These are phyloP conservation scores for Gossypium schwendimanii DNA, from an alignment of 441 rosid genomes.

Conservation along the genomic window DNA sequence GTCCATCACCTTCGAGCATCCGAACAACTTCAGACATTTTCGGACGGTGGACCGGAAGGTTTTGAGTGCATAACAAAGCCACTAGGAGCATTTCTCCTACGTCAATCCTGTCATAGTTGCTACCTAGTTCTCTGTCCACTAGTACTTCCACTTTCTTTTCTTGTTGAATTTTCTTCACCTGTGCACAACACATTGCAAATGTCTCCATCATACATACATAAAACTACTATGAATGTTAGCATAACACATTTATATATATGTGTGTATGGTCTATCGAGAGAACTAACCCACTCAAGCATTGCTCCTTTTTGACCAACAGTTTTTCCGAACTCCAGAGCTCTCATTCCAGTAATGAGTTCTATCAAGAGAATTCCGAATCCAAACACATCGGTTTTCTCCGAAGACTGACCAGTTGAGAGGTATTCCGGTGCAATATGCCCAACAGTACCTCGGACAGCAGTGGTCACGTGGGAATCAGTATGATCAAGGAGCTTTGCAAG, in stretches of 20 bases:
- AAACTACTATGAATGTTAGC: too few relatives aligned
- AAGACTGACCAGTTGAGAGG: constrained; percentile 85
- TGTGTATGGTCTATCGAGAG: background rate
- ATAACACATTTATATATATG: too few relatives aligned
- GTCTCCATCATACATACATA: background rate
- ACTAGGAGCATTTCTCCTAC: constrained; percentile 82
- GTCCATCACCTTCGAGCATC: constrained; percentile 93
- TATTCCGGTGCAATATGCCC: constrained; percentile 93
- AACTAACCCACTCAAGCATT: constrained; percentile 80
- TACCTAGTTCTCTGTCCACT: constrained; percentile 65
- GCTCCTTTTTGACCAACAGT: constrained; percentile 75
- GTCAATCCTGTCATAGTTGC: constrained; percentile 57
- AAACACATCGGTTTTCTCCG: constrained; percentile 87
- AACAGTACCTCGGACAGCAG: constrained; percentile 86
- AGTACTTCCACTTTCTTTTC: constrained; percentile 71
- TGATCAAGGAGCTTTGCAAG: constrained; percentile 86
- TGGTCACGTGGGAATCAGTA: constrained; percentile 78
- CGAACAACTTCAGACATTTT: constrained; percentile 81
- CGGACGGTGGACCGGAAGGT: constrained; percentile 70
- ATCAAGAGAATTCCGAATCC: constrained; percentile 83
- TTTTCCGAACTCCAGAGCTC: constrained; percentile 84
- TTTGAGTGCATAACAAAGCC: constrained; percentile 77
- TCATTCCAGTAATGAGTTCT: constrained; percentile 86
- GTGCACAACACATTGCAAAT: constrained; percentile 8
- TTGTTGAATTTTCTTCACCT: constrained; percentile 72